These are phyloP conservation scores for Eutrema japonicum DNA, from an alignment of 345 rosid species.

Conservation along the genomic window DNA sequence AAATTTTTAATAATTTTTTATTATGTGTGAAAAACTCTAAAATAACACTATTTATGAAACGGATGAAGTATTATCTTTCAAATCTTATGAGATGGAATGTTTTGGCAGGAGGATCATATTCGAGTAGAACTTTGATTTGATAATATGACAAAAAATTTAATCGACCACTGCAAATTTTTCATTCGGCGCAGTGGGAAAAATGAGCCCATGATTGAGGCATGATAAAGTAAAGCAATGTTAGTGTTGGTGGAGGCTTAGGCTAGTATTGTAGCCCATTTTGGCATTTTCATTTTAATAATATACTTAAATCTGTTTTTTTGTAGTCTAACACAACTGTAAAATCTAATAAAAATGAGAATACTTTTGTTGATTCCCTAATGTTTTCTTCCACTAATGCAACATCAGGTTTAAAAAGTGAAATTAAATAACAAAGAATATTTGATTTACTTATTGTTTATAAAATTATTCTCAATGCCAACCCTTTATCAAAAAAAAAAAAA, in stretches of 20 bases:
- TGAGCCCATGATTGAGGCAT: conserved; percentile 41
- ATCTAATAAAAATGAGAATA: conserved; percentile 26
- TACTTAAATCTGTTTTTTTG: conserved; percentile 32
- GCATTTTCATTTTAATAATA: conserved; percentile 20
- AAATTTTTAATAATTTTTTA: too few relatives aligned
- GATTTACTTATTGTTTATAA: conserved; percentile 28
- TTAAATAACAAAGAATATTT: not conserved
- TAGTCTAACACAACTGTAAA: conserved; percentile 34
- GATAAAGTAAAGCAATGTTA: conserved; percentile 32
- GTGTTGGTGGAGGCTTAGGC: conserved; percentile 43
- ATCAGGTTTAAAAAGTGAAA: conserved; percentile 12
- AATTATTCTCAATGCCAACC: conserved; percentile 8
- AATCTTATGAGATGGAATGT: not conserved
- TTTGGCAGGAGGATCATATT: conserved; percentile 39
- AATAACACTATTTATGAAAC: too few relatives aligned
- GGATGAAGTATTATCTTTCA: not conserved
- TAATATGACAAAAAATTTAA: conserved; percentile 8
- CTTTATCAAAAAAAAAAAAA: too few relatives aligned
- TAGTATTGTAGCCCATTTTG: conserved; percentile 36
- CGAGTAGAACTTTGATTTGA: conserved; percentile 34
- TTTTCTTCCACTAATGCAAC: conserved; percentile 41
- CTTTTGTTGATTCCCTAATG: conserved; percentile 33
- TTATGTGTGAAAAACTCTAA: too few relatives aligned
- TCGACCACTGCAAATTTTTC: conserved; percentile 24
- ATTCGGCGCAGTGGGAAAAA: conserved; percentile 14